Evolutionary conservation across 805 yeast species (phyloP), one percentile per base, ranked within the genome.

Genomic region (Lipomyces orientalis): DNA sequence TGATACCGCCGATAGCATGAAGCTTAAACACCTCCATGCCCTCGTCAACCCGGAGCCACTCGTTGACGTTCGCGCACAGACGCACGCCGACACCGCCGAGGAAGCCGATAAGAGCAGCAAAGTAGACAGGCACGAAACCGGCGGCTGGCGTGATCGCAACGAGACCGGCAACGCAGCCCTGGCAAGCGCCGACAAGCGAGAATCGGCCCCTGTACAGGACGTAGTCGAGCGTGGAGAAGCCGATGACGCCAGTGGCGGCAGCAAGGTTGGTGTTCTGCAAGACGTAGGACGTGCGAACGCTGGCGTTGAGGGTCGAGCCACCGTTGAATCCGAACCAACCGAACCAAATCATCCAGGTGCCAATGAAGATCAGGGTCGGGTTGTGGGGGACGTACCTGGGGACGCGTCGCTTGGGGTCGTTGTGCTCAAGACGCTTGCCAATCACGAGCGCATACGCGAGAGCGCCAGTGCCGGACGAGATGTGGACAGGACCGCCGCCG

Each of bases 321-420:
- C 97, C 98, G 85, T 95, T 95, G 87, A 95, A 95, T 54, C 97
- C 98, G 76, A 93, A 93, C 99, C 99, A 95, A 49, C 98, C 99
- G 75, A 95, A 93, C 97, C 98, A 94, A 74, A 95, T 85, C 83
- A 95, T 90, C 12, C 91, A 89, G 25, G 98, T 93, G 64, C 99
- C 99, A 66, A 95, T 81, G 19, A 93, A 97, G 66, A 93, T 91
- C 58, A 93, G 86, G 8, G 97, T 86, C 51, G 94, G 97, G 29
- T 95, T 90, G 79, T 94, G 98, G 54, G 99, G 98, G 22, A 67
- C 69, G 56, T 51, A 70, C 64, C 67, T 69, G 51, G 64, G 63
- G 34, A 33, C 4, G 5, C 56, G 31, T 43, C 60, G 55, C 33
- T 37, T 14, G n/a, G 67, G 66, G 19, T 46, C 25, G 65, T 43